Evolutionary conservation across 345 rosid genomes (phyloP), one percentile per base, ranked within the genome.

Genomic region (Physaria fendleri): DNA sequence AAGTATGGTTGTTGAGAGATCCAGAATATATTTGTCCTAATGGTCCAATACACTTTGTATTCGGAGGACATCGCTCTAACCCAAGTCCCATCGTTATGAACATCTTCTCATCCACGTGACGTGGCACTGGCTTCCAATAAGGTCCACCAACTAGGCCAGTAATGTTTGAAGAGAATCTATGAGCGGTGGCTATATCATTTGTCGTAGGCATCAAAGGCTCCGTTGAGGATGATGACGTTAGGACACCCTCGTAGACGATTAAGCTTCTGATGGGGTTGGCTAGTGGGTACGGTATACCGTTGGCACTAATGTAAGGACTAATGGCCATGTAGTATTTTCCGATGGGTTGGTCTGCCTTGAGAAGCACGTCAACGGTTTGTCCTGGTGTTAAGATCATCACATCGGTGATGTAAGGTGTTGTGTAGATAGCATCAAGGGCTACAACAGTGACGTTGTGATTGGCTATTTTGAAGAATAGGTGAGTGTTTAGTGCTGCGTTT

Each of bases 401-500:
- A 5, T 80, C 85, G 6, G 83, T 82, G 32, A 59, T 45, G 17
- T 83, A 81, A n/a, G 86, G 95, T 0, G 57, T 49, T 3, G 87
- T 83, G 75, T 90, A 90, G 9, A 44, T 5, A 1, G 95, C 97
- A 8, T 90, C 97, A 0, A 78, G 23, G 1, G 79, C 87, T 0
- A 87, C 95, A 4, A 90, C 84, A 22, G 76, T 85, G 55, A 90
- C 4, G 4, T 76, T 78, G 66, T 90, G 97, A 51, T 66, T 74
- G 52, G 90, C 88, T 54, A 90, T 78, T 63, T 80, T 85, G 80
- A 80, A 90, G 71, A 90, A 90, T 9, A 83, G 77, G 28, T 87
- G 88, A 17, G 39, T 74, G 78, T 85, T 77, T 76, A 90, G 79
- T 9, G 95, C 97, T 62, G 91, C 93, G 43, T 87, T 87, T 79